Percentiles rank a stretch among this genome's conserved stretches.
phyloP scores from a whole-genome alignment of 1,139 yeast genomes.

The Geotrichum restrictum region DNA sequence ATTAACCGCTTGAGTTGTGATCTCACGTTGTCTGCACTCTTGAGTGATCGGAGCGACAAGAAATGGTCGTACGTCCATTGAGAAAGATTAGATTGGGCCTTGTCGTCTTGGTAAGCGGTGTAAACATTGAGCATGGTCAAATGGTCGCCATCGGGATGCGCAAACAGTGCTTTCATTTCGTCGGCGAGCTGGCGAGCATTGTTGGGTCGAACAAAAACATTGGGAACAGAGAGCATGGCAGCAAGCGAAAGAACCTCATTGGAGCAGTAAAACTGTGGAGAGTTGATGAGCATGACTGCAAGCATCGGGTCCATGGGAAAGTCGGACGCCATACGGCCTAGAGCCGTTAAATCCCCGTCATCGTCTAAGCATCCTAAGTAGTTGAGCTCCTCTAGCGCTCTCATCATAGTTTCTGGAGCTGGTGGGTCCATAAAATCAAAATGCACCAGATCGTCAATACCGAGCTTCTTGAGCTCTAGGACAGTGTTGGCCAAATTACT shows the following conservation, averaged over 20 bases:
- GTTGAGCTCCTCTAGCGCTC: constrained; percentile 92
- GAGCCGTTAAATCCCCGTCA: constrained; percentile 81
- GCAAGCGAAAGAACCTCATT: constrained; percentile 85
- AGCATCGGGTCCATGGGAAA: constrained; percentile 95
- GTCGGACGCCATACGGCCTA: constrained; percentile 85
- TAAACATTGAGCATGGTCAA: constrained; percentile 83
- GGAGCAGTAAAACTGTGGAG: constrained; percentile 81
- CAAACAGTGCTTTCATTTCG: constrained; percentile 80
- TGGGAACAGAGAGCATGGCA: constrained; percentile 88
- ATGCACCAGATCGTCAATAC: constrained; percentile 92
- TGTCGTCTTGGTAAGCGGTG: constrained; percentile 69
- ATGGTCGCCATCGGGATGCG: constrained; percentile 95
- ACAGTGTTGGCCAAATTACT: constrained; percentile 90
- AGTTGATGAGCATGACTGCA: constrained; percentile 86
- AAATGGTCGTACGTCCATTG: constrained; percentile 90
- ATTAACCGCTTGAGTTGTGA: constrained; percentile 76
- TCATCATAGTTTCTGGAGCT: constrained; percentile 99
- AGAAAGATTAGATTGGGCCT: constrained; percentile 49
- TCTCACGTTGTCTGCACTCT: constrained; percentile 81
- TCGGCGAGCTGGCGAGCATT: constrained; percentile 87
- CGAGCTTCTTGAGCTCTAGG: constrained; percentile 84
- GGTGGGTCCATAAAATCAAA: constrained; percentile 99
- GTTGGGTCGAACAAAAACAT: constrained; percentile 90
- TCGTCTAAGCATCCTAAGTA: constrained; percentile 86
- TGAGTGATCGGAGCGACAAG: constrained; percentile 74